Evolutionary conservation across 2,329 filamentous ascomycete species (phyloP).

Genomic region (Cladosporium sp.): DNA sequence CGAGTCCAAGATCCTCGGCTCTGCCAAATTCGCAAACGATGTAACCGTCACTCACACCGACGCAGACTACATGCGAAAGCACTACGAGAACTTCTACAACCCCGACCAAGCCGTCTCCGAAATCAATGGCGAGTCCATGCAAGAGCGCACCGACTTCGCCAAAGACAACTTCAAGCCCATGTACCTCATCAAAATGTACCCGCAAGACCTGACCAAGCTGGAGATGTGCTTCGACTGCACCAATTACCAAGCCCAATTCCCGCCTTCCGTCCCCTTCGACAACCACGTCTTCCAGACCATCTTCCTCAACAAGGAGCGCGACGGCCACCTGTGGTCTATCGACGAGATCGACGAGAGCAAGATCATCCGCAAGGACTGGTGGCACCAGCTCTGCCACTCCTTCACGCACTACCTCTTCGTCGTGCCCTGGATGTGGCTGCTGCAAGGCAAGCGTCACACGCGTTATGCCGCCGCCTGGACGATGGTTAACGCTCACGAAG

Average conservation of each 20-base stretch:
- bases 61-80: slow-evolving; percentile 63
- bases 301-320: slow-evolving; percentile 61
- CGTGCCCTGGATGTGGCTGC: slow-evolving; percentile 71
- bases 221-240: slow-evolving; percentile 72
- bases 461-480: slow-evolving; percentile 70
- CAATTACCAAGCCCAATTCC: slow-evolving; percentile 74
- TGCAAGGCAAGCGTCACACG: slow-evolving; percentile 66
- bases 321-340: slow-evolving; percentile 60
- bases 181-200: slow-evolving; percentile 66
- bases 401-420: slow-evolving; percentile 66
- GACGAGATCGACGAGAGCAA: slow-evolving; percentile 61
- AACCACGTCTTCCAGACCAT: slow-evolving; percentile 72
- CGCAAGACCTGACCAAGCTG: slow-evolving; percentile 56
- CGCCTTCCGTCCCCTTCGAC: slow-evolving; percentile 54
- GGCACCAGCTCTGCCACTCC: slow-evolving; percentile 66
- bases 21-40: slow-evolving; percentile 70
- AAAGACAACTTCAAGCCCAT: slow-evolving; percentile 61
- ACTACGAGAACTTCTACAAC: slow-evolving; percentile 67
- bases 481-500: slow-evolving; percentile 69
- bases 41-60: slow-evolving; percentile 71
- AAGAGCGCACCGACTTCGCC: slow-evolving; percentile 46
- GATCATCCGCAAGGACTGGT: slow-evolving; percentile 66
- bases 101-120: slow-evolving; percentile 47
- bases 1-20: slow-evolving; percentile 69
- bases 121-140: slow-evolving; percentile 47